Percentiles rank a stretch among this genome's conserved stretches.
Conservation (phyloP, 73 alveolate species). For the Paramecium primaurelia region DNA sequence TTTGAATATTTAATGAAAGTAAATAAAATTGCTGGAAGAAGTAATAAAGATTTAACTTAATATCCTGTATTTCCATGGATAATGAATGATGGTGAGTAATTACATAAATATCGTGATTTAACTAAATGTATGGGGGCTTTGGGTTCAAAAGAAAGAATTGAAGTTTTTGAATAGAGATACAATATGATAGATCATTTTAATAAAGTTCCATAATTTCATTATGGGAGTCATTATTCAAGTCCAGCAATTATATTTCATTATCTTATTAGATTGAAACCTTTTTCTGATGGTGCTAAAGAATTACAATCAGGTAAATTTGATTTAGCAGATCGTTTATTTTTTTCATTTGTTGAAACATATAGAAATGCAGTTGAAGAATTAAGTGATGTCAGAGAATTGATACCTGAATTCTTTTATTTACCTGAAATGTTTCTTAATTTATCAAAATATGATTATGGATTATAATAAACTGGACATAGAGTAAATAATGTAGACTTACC, state of each 20-base stretch:
- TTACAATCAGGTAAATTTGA: conserved; percentile 91
- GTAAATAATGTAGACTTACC: conserved; percentile 87
- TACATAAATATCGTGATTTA: conserved; percentile 47
- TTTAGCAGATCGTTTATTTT: conserved; percentile 89
- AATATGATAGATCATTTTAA: conserved; percentile 54
- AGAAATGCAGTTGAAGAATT: conserved; percentile 77
- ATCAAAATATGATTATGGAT: conserved; percentile 77
- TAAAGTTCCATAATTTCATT: conserved; percentile 75
- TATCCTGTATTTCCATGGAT: conserved; percentile 90
- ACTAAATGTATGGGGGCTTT: conserved; percentile 63
- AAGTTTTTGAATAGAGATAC: conserved; percentile 47
- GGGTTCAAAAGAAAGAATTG: conserved; percentile 51
- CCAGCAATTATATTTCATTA: conserved; percentile 93
- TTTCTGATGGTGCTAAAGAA: conserved; percentile 84
- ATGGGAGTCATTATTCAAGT: conserved; percentile 95
- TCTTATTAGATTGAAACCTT: conserved; percentile 90
- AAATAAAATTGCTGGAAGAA: conserved; percentile 67
- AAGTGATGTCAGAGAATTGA: conserved; percentile 94
- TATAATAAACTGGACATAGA: conserved; percentile 73
- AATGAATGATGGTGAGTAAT: conserved; percentile 64
- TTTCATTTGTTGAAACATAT: conserved; percentile 79
- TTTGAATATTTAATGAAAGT: conserved; percentile 76
- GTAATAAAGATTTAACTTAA: conserved; percentile 74
- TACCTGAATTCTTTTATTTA: conserved; percentile 93
- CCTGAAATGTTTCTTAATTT: conserved; percentile 87